Evolutionary conservation across 139 green algal genomes (phyloP).

Genomic region (Diplosphaera chodatii): DNA sequence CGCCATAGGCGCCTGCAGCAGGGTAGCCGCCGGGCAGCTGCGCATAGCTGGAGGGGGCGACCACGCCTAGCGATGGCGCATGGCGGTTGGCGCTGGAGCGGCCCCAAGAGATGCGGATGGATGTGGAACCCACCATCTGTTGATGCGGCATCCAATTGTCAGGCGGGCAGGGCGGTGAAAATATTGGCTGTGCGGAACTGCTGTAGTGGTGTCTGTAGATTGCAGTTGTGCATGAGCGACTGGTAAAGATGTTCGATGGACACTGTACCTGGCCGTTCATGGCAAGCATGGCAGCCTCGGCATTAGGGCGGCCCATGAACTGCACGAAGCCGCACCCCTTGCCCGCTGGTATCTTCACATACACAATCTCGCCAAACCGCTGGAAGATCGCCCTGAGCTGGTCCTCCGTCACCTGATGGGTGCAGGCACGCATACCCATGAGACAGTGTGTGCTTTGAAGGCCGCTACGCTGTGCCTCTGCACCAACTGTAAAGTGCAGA

Average conservation of each 20-base stretch:
- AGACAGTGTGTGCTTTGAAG: too few species aligned
- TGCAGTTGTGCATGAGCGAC: too few species aligned
- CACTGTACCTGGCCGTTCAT: slow-evolving; percentile 58
- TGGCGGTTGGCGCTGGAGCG: slow-evolving; percentile 32
- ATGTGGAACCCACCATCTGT: slow-evolving; percentile 45
- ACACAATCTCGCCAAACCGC: slow-evolving; percentile 82
- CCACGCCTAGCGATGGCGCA: background rate
- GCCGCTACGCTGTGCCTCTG: too few species aligned
- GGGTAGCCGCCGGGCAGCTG: slow-evolving; percentile 3
- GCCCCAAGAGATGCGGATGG: slow-evolving; percentile 69
- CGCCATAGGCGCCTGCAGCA: background rate
- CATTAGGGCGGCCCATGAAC: slow-evolving; percentile 58
- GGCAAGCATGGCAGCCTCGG: slow-evolving; percentile 65
- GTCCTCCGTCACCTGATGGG: slow-evolving; percentile 56
- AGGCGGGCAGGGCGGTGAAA: too few species aligned
- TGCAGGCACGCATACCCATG: background rate
- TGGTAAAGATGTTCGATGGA: too few species aligned
- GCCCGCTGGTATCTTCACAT: slow-evolving; percentile 87
- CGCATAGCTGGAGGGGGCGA: background rate
- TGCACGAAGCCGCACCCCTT: slow-evolving; percentile 98
- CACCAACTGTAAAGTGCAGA: too few species aligned
- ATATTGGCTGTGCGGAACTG: too few species aligned
- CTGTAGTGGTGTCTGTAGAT: too few species aligned
- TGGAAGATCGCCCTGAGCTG: slow-evolving; percentile 67
- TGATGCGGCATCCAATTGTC: too few species aligned